Conservation (phyloP, 352 stramenopile genomes). For the Globisporangium iwayamae region DNA sequence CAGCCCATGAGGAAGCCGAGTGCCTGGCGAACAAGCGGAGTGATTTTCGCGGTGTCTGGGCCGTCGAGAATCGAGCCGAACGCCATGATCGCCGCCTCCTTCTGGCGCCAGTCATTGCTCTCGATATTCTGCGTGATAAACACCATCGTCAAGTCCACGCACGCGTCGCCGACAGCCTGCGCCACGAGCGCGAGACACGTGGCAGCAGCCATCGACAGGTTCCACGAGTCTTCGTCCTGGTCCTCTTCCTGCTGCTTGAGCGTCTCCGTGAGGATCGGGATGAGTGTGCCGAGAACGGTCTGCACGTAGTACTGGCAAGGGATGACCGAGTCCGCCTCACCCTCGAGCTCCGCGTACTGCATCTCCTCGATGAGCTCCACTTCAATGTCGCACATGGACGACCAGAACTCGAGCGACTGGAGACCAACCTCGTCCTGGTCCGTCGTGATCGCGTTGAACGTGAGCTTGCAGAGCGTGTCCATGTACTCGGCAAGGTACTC, state of each 20-base stretch:
- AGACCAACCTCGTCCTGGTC: slow-evolving; percentile 92
- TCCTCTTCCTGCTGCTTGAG: slow-evolving; percentile 95
- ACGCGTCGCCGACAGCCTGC: slow-evolving; percentile 89
- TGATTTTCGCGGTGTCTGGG: slow-evolving; percentile 88
- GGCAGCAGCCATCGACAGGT: slow-evolving; percentile 92
- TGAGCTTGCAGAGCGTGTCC: slow-evolving; percentile 95
- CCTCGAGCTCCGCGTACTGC: slow-evolving; percentile 73
- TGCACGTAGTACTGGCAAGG: slow-evolving; percentile 89
- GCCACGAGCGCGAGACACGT: slow-evolving; percentile 93
- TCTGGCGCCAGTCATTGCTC: slow-evolving; percentile 91
- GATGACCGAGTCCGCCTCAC: slow-evolving; percentile 39
- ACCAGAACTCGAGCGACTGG: slow-evolving; percentile 98
- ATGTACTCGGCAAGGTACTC: slow-evolving; percentile 95
- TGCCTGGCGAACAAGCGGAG: slow-evolving; percentile 88
- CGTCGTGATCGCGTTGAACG: slow-evolving; percentile 90
- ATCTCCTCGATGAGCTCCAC: slow-evolving; percentile 92
- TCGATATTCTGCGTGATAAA: slow-evolving; percentile 96
- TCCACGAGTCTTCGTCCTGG: slow-evolving; percentile 93
- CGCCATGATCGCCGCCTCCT: slow-evolving; percentile 96
- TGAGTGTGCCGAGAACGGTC: slow-evolving; percentile 81
- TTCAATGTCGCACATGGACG: slow-evolving; percentile 95
- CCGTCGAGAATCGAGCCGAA: slow-evolving; percentile 96
- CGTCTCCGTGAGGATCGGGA: slow-evolving; percentile 91
- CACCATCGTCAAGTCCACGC: slow-evolving; percentile 89
- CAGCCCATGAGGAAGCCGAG: slow-evolving; percentile 92